Evolutionary conservation across 2,329 filamentous ascomycete species (phyloP).

Genomic region (Ophiostoma ulmi): DNA sequence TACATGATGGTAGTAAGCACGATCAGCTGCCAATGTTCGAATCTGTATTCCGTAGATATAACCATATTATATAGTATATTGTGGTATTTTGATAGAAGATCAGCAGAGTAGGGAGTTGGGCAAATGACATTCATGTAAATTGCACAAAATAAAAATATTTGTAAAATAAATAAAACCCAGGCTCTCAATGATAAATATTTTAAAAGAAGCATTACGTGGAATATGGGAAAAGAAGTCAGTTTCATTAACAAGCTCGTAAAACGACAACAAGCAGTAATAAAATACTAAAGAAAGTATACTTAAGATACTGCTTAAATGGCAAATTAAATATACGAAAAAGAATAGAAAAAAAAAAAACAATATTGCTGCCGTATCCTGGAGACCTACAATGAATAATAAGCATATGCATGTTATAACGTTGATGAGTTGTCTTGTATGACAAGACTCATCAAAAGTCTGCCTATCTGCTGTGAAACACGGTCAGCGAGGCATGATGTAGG

Average conservation of each 20-base stretch:
- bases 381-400: background rate
- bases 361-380: background rate
- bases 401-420: slow-evolving; percentile 2
- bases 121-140: background rate
- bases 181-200: too few species aligned
- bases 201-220: too few species aligned
- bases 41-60: too few species aligned
- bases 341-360: background rate
- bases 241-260: too few species aligned
- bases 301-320: too few species aligned
- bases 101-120: background rate
- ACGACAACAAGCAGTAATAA: too few species aligned
- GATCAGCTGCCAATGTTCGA: too few species aligned
- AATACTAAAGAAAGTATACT: too few species aligned
- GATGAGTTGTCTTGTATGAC: slow-evolving; percentile 13
- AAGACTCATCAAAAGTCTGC: background rate
- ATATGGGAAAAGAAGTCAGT: too few species aligned
- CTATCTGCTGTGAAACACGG: slow-evolving; percentile 4
- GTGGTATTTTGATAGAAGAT: background rate
- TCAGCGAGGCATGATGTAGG: background rate
- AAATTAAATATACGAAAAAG: background rate
- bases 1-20: background rate
- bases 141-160: too few species aligned
- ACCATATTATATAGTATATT: background rate
- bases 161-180: background rate